Base-by-base conservation (phyloP, 164 flowering plant genomes). In the Berberis vulgaris region DNA sequence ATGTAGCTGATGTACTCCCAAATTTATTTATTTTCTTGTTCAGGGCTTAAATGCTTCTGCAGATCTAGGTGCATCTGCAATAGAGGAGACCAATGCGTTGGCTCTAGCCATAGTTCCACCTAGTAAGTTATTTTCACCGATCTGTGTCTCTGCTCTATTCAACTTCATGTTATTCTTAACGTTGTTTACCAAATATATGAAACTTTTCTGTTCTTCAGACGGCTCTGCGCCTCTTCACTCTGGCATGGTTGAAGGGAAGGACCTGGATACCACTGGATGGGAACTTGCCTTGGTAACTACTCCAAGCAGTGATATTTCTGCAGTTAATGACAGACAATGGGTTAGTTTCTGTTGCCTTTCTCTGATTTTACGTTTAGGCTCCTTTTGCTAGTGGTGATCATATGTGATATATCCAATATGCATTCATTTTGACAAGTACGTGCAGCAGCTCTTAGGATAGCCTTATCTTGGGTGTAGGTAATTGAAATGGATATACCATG, bases 271-370 rank as follows among this genome's bases (percentile, higher is more conserved):
- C 8, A 76, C 89, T 67, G 99, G 97, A 55, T 95, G 99, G 99
- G 99, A 95, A 59, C 97, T 95, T 76, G 99, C 99, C n/a, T 79
- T 95, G 61, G 97, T 95, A 65, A 73, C 85, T 45, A 84, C 91
- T 63, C 91, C 99, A 41, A 86, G 96, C 75, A 80, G 69, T 71
- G 70, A 84, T 64, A 72, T 81, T 59, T 88, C 97, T 61, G 43
- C 97, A 41, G 78, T 58, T 61, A 82, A 75, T 59, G 96, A 91
- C 39, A 82, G 97, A 72, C 91, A 87, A 79, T 72, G 91, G 97
- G 99, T 95, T 77, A 55, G 87, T 60, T 41, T 57, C 44, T 44
- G 8, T 39, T 58, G 42, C 65, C 42, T 41, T 61, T 49, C 12
- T 58, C 4, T 38, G 47, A 46, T 11, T 26, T 38, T 13, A 39